Evolutionary conservation across 1,284 basidiomycete species (phyloP).

Genomic region (Ganoderma lingzhi): DNA sequence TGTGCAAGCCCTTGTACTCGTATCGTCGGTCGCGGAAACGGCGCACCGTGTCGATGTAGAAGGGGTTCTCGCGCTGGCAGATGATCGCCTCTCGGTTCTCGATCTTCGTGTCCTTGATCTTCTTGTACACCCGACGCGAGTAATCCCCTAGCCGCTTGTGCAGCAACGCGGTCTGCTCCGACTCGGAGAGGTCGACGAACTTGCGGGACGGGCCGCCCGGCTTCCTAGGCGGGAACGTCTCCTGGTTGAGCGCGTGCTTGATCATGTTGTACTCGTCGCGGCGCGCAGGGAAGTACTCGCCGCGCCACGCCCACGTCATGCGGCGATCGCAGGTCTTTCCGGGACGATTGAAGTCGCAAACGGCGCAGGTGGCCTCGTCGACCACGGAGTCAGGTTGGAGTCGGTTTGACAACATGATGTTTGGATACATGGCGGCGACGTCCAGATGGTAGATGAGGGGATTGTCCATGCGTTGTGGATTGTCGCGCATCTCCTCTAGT

Average conservation of each 20-base stretch:
- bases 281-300: slow-evolving; percentile 98
- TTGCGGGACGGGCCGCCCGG: slow-evolving; percentile 79
- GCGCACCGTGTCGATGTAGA: slow-evolving; percentile 99
- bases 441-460: slow-evolving; percentile 99
- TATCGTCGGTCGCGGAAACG: slow-evolving; percentile 98
- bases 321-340: slow-evolving; percentile 95
- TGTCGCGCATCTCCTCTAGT: slow-evolving; percentile 92
- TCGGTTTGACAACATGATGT: slow-evolving; percentile 99
- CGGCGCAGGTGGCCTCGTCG: slow-evolving; percentile 95
- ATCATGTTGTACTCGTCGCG: slow-evolving; percentile 99
- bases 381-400: slow-evolving; percentile 99
- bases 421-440: slow-evolving; percentile 99
- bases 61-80: slow-evolving; percentile 98
- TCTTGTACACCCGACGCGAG: slow-evolving; percentile 98
- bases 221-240: slow-evolving; percentile 87
- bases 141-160: slow-evolving; percentile 99
- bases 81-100: slow-evolving; percentile 96
- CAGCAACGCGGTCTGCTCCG: slow-evolving; percentile 91
- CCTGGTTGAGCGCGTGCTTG: slow-evolving; percentile 94
- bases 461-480: slow-evolving; percentile 87
- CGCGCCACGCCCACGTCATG: slow-evolving; percentile 99
- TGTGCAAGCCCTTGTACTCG: slow-evolving; percentile 98
- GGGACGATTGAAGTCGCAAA: slow-evolving; percentile 98
- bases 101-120: slow-evolving; percentile 98
- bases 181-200: slow-evolving; percentile 86